These are phyloP conservation scores for Acmispon strigosus DNA, from an alignment of 306 rosid genomes.

Conservation along the genomic window DNA sequence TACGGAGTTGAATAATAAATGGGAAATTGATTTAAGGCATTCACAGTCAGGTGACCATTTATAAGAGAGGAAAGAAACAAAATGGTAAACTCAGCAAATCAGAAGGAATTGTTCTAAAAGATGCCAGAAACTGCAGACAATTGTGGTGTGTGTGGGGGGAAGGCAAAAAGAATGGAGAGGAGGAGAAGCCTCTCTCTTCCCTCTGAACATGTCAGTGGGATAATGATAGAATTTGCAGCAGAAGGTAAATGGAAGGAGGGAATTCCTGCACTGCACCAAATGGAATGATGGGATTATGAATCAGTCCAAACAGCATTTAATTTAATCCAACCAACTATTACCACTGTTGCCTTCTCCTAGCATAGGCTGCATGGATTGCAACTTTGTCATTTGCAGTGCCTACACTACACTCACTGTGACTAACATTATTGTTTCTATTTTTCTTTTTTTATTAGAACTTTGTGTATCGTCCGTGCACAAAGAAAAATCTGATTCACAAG, in stretches of 20 bases:
- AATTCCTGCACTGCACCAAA: constrained; percentile 42
- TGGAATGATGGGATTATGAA: constrained; percentile 43
- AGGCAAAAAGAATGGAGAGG: constrained; percentile 32
- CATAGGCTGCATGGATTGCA: constrained; percentile 6
- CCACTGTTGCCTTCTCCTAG: neutral
- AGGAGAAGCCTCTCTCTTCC: neutral
- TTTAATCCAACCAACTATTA: neutral
- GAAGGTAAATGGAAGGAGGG: constrained; percentile 18
- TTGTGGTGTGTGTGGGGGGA: neutral
- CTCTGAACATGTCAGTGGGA: constrained; percentile 26
- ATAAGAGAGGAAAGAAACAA: constrained; percentile 16
- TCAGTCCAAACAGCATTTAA: constrained; percentile 32
- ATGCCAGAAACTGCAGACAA: constrained; percentile 26
- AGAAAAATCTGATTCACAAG: too few relatives aligned
- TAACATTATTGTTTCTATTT: too few relatives aligned
- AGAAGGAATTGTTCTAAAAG: constrained; percentile 43
- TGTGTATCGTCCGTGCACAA: too few relatives aligned
- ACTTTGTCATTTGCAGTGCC: constrained; percentile 14
- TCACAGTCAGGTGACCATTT: neutral
- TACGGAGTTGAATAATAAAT: constrained; percentile 20
- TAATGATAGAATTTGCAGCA: constrained; percentile 38
- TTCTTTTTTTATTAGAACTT: too few relatives aligned
- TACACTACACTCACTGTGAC: neutral
- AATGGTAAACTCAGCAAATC: constrained; percentile 29
- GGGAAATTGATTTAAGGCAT: constrained; percentile 15